A percentile compares a stretch with the other conserved stretches of the same genome.
phyloP scores from a whole-genome alignment of 2,329 filamentous ascomycete genomes.

The Phialophora chinensis region DNA sequence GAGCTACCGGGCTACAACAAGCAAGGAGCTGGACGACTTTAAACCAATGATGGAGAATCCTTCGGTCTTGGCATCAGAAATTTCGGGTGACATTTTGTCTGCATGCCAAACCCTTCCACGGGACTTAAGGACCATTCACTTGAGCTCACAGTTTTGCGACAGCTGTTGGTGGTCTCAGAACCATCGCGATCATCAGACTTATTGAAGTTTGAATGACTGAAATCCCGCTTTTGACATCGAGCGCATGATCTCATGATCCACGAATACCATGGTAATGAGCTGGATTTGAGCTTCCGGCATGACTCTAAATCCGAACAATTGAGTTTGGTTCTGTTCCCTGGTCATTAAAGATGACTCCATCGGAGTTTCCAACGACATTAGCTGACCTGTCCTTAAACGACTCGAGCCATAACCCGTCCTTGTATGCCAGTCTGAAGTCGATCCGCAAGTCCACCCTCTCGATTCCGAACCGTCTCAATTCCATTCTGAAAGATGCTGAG shows the following conservation, averaged over 20 bases:
- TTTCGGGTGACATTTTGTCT: constrained; percentile 10
- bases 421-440: constrained; percentile 60
- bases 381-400: constrained; percentile 32
- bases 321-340: not conserved
- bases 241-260: not conserved
- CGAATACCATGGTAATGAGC: not conserved
- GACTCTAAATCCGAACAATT: not conserved
- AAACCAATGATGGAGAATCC: not conserved
- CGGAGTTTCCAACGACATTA: constrained; percentile 34
- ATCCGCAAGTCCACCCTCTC: constrained; percentile 79
- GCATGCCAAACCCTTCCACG: not conserved
- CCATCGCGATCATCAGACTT: not conserved
- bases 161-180: not conserved
- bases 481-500: constrained; percentile 74
- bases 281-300: not conserved
- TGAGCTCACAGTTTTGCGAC: not conserved
- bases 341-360: constrained; percentile 21
- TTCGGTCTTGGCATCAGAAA: constrained; percentile 26
- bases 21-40: not conserved
- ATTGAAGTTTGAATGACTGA: not conserved
- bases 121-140: not conserved
- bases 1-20: not conserved
- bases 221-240: not conserved
- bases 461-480: constrained; percentile 79
- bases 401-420: constrained; percentile 24